Evolutionary conservation across 352 stramenopile genomes (phyloP).

Genomic region (Phytopythium ostracodes): DNA sequence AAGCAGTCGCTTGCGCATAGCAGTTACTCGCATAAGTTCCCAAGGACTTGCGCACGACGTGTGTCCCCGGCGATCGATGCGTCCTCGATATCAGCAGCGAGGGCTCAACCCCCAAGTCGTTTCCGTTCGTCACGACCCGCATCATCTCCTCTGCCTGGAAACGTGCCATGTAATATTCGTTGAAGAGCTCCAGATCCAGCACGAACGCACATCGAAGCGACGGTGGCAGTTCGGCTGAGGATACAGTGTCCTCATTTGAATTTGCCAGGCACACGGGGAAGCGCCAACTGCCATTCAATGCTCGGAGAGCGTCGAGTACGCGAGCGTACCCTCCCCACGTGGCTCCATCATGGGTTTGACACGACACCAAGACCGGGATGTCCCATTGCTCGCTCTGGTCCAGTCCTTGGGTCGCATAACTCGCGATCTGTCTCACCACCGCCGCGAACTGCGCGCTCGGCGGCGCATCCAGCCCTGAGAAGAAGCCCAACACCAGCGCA

Average conservation of each 20-base stretch:
- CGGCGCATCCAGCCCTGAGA: neutral
- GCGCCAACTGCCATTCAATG: neutral
- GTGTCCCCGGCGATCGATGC: neutral
- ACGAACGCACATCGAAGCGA: neutral
- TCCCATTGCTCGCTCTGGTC: neutral
- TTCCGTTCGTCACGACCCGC: neutral
- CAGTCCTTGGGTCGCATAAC: neutral
- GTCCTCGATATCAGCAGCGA: too few relatives aligned
- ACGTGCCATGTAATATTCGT: too few relatives aligned
- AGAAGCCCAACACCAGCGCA: neutral
- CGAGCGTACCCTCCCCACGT: neutral
- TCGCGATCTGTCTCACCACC: neutral
- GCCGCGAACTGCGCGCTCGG: neutral
- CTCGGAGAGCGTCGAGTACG: neutral
- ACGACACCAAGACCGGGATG: neutral
- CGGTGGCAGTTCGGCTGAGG: neutral
- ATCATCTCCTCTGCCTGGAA: neutral
- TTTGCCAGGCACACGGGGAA: neutral
- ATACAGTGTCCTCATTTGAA: neutral
- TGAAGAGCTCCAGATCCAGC: neutral
- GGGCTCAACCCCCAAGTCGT: too few relatives aligned
- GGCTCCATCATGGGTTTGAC: too few relatives aligned
- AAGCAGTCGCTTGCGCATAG: neutral
- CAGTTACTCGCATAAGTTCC: neutral
- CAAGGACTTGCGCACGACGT: neutral